Conservation (phyloP, 108 stramenopile species). For the Nitzschia putrida region DNA sequence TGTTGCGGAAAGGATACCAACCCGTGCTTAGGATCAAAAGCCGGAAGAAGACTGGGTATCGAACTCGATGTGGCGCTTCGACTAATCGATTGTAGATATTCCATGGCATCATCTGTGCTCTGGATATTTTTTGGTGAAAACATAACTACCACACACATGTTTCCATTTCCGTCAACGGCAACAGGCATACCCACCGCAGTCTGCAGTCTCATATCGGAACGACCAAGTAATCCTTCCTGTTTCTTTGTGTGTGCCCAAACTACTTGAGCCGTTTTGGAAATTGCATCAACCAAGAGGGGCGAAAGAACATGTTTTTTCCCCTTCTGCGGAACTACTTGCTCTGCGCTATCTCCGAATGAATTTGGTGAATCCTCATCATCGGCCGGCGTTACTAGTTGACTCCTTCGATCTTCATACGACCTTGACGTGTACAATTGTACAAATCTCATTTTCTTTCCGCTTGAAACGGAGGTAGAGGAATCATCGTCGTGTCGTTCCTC, state of each 20-base stretch:
- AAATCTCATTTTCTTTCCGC: conserved; percentile 65
- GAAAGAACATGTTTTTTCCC: conserved; percentile 79
- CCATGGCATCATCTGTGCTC: conserved; percentile 80
- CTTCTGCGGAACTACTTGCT: conserved; percentile 14
- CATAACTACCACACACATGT: conserved; percentile 93
- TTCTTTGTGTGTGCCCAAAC: conserved; percentile 94
- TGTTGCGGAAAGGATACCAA: conserved; percentile 36
- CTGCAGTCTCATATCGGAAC: conserved; percentile 92
- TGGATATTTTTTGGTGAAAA: conserved; percentile 86
- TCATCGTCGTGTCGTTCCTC: conserved; percentile 32
- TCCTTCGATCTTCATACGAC: conserved; percentile 79
- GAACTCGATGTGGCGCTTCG: conserved; percentile 70
- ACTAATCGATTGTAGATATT: conserved; percentile 82
- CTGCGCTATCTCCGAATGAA: conserved; percentile 45
- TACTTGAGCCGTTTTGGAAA: conserved; percentile 88
- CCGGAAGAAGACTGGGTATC: conserved; percentile 81
- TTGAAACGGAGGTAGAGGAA: neutral
- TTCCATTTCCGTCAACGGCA: conserved; percentile 77
- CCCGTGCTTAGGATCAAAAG: conserved; percentile 53
- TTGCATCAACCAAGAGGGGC: conserved; percentile 90
- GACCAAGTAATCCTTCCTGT: conserved; percentile 83
- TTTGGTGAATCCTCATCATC: conserved; percentile 47
- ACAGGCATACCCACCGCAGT: conserved; percentile 97
- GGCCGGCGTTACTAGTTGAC: conserved; percentile 76
- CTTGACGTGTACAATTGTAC: conserved; percentile 94